Evolutionary conservation across 2,329 filamentous ascomycete genomes (phyloP), one percentile per base, ranked within the genome.

Genomic region (Byssochlamys sp.): DNA sequence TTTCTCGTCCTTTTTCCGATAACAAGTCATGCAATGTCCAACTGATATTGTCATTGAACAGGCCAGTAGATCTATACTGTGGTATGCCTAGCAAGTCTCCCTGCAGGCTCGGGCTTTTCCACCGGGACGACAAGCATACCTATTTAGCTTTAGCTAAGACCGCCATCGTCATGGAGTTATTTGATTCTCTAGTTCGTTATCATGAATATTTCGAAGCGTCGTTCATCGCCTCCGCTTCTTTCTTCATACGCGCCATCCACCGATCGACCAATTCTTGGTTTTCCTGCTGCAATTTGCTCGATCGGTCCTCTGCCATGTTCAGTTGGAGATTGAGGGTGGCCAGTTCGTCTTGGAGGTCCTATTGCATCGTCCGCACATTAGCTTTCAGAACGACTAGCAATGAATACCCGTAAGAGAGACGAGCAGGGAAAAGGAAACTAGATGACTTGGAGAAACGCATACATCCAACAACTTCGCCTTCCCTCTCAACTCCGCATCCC

Each of bases 311-410:
- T 2, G 87, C 86, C 78, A 96, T 84, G 64, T 94, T 91, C 50
- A 96, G 80, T 73, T 97, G 89, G 63, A 97, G 79, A 64, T 91
- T 91, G 52, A 96, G 76, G 0, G 90, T 87, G 54, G 95, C 86
- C 73, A 96, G 86, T 73, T 99, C 94, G 73, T 96, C 91, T 75
- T 97, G 92, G 55, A 96, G 86, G 67, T 92, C 83, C 82, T 87
- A 65, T 51, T 58, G 35, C 52, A 25, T 25, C 53, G 9, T 14
- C 14, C 27, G 27, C 11, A 50, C 11, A 35, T 59, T 45, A 59
- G 48, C 29, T 55, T 57, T 9, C n/a, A 29, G 7, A 27, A 12
- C 3, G 11, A 14, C 12, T 27, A 5, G 26, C 19, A 50, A 24
- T 50, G 19, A 19, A 19, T 50, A 11, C n/a, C n/a, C 12, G 58